These are phyloP conservation scores for Emericellopsis terricola DNA, from an alignment of 495 filamentous ascomycete genomes.

Conservation along the genomic window DNA sequence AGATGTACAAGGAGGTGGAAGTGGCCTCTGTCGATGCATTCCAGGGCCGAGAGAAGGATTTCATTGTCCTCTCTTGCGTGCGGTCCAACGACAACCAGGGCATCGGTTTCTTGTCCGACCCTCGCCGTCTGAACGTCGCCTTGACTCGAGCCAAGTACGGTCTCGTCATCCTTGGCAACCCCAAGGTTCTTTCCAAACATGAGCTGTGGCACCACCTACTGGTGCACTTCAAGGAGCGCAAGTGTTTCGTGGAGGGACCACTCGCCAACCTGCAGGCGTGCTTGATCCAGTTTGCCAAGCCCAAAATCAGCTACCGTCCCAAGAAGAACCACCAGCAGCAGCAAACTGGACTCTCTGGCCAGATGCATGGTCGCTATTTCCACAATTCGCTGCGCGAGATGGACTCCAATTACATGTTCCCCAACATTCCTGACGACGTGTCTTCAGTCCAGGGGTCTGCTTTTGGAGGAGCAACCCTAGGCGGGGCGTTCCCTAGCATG, in stretches of 20 bases:
- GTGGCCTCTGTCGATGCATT: slow-evolving; percentile 98
- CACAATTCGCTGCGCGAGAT: slow-evolving; percentile 44
- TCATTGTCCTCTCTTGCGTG: slow-evolving; percentile 94
- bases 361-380: slow-evolving; percentile 19
- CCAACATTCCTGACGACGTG: slow-evolving; percentile 94
- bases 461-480: slow-evolving; percentile 60
- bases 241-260: slow-evolving; percentile 94
- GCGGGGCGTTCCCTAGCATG: slow-evolving; percentile 79
- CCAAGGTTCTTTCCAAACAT: slow-evolving; percentile 95
- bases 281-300: slow-evolving; percentile 84
- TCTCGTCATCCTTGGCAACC: slow-evolving; percentile 89
- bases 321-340: slow-evolving; percentile 42
- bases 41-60: slow-evolving; percentile 98
- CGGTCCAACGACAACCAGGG: slow-evolving; percentile 98
- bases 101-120: slow-evolving; percentile 97
- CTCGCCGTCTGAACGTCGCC: slow-evolving; percentile 95
- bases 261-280: slow-evolving; percentile 89
- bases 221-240: slow-evolving; percentile 92
- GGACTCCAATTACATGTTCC: slow-evolving; percentile 72
- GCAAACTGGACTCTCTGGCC: slow-evolving; percentile 20
- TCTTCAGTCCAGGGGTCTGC: slow-evolving; percentile 90
- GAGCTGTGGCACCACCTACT: slow-evolving; percentile 95
- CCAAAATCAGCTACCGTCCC: slow-evolving; percentile 80
- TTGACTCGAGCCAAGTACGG: slow-evolving; percentile 95
- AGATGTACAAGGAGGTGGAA: slow-evolving; percentile 97